Conservation (phyloP, 176 grass and related monocot species). For the Canna indica region DNA sequence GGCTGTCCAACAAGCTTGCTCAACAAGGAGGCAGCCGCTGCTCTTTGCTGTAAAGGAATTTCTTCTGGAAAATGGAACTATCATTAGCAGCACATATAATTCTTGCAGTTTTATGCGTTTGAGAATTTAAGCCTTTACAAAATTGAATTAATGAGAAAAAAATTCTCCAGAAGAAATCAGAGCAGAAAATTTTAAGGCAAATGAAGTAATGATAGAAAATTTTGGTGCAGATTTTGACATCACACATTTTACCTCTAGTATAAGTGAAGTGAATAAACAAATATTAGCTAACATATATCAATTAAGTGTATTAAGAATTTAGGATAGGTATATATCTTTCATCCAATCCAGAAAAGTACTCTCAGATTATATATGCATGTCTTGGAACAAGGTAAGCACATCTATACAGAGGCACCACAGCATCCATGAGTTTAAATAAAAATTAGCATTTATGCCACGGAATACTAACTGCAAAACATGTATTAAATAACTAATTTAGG, state of each 20-base stretch:
- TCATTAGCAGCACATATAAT: constrained; percentile 22
- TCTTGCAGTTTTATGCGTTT: not conserved
- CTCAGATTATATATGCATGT: not conserved
- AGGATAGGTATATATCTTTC: not conserved
- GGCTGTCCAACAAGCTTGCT: constrained; percentile 89
- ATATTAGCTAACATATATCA: not conserved
- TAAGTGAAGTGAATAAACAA: too few species aligned
- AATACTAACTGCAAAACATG: not conserved
- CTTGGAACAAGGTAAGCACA: not conserved
- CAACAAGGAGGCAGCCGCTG: constrained; percentile 82
- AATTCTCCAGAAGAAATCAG: not conserved
- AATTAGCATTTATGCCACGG: too few species aligned
- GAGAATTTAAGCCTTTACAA: not conserved
- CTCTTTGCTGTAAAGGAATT: constrained; percentile 92
- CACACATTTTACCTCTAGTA: too few species aligned
- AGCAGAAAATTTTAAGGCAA: not conserved
- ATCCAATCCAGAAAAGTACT: not conserved
- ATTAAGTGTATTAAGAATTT: too few species aligned
- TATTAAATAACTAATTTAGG: not conserved
- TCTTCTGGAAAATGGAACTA: constrained; percentile 49
- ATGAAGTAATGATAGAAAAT: not conserved
- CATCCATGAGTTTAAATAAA: not conserved
- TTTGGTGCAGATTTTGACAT: not conserved
- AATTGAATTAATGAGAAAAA: not conserved
- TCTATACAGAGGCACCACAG: not conserved